phyloP scores from a whole-genome alignment of 2,329 filamentous ascomycete genomes.

The Fulvia fulva region DNA sequence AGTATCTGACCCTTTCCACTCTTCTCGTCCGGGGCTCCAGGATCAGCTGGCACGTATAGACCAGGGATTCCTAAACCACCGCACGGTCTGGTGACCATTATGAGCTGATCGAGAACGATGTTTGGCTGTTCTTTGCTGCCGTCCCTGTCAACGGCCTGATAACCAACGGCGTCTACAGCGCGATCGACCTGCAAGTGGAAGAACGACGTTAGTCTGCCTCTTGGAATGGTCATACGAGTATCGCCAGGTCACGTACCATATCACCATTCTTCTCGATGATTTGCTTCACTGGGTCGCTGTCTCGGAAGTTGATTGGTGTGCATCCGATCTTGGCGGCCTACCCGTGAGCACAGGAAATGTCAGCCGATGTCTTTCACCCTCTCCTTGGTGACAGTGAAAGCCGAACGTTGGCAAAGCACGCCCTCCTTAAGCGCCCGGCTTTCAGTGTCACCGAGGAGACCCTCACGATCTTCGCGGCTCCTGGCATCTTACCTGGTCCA shows the following conservation, averaged over 20 bases:
- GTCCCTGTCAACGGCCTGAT: constrained; percentile 56
- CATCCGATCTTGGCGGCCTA: constrained; percentile 53
- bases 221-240: not conserved
- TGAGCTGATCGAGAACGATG: constrained; percentile 61
- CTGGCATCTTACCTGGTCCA: constrained; percentile 49
- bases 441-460: too few species aligned
- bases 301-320: constrained; percentile 58
- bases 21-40: constrained; percentile 59
- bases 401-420: too few species aligned
- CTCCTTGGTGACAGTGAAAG: too few species aligned
- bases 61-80: constrained; percentile 58
- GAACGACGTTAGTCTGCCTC: not conserved
- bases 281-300: constrained; percentile 56
- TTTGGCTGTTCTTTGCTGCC: constrained; percentile 60
- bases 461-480: too few species aligned
- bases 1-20: constrained; percentile 61
- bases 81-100: constrained; percentile 58
- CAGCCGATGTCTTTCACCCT: too few species aligned
- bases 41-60: constrained; percentile 45
- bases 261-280: constrained; percentile 57
- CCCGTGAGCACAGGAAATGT: too few species aligned
- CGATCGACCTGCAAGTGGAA: constrained; percentile 45
- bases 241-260: constrained; percentile 40
- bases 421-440: too few species aligned
- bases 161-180: constrained; percentile 63